A percentile compares a stretch with the other conserved stretches of the same genome.
These are phyloP conservation scores for Misopates orontium DNA, from an alignment of 257 asterid genomes.

Conservation along the genomic window DNA sequence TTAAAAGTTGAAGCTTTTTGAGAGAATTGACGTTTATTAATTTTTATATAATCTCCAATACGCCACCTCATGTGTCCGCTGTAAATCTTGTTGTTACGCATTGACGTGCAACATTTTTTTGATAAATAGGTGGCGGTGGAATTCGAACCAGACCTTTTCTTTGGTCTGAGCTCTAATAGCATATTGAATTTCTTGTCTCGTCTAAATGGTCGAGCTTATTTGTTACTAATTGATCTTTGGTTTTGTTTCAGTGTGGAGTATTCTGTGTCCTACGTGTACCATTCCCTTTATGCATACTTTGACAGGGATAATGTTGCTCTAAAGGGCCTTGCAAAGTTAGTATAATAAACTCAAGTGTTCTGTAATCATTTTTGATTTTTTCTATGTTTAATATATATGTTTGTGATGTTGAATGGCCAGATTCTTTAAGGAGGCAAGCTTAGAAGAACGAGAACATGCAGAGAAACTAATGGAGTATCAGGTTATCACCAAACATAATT, in stretches of 20 bases:
- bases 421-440: slow-evolving; percentile 79
- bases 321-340: slow-evolving; percentile 86
- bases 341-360: not conserved
- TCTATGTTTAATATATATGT: not conserved
- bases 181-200: too few species aligned
- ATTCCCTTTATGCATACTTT: slow-evolving; percentile 71
- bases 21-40: too few species aligned
- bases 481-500: slow-evolving; percentile 36
- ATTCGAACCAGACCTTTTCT: too few species aligned
- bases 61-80: too few species aligned
- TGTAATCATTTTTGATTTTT: not conserved
- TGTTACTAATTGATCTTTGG: slow-evolving; percentile 2
- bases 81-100: too few species aligned
- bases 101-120: too few species aligned
- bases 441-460: slow-evolving; percentile 87
- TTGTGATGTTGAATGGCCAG: slow-evolving; percentile 38
- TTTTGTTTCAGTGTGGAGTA: slow-evolving; percentile 72
- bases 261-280: slow-evolving; percentile 73
- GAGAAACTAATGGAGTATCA: slow-evolving; percentile 85
- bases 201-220: too few species aligned
- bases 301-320: slow-evolving; percentile 89
- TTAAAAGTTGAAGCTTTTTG: too few species aligned
- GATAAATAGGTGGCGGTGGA: too few species aligned
- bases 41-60: too few species aligned
- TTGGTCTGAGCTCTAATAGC: too few species aligned